phyloP scores from a whole-genome alignment of 1,284 basidiomycete species.

The Sanguinoderma infundibulare region DNA sequence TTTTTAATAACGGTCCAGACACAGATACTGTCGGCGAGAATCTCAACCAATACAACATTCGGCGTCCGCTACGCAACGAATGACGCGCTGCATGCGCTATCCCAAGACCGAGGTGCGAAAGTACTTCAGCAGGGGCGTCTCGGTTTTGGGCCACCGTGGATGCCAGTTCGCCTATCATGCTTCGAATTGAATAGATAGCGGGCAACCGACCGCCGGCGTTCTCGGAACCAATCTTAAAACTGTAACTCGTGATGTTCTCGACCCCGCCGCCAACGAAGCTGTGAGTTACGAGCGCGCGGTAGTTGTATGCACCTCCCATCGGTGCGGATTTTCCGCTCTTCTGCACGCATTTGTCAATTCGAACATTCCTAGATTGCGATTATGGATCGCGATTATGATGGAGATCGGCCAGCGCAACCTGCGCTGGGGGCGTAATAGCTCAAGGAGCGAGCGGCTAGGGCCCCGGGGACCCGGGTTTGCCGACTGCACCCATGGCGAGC shows the following conservation, averaged over 20 bases:
- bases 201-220: conserved; percentile 8
- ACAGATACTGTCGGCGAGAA: neutral
- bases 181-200: conserved; percentile 10
- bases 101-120: neutral
- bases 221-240: conserved; percentile 16
- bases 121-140: neutral
- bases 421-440: neutral
- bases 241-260: conserved; percentile 18
- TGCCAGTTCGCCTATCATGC: conserved; percentile 6
- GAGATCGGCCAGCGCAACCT: neutral
- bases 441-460: neutral
- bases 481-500: conserved; percentile 1
- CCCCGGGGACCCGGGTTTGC: conserved; percentile 6
- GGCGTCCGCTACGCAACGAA: neutral
- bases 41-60: neutral
- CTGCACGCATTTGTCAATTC: conserved; percentile 19
- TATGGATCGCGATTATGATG: conserved; percentile 6
- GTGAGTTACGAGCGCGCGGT: neutral
- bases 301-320: neutral
- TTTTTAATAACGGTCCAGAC: neutral
- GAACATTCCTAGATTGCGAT: conserved; percentile 26
- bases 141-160: neutral
- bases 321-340: conserved; percentile 11
- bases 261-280: neutral
- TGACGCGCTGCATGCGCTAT: neutral